Conservation (phyloP, 805 yeast genomes). For the Saccharomycopsis selenospora region DNA sequence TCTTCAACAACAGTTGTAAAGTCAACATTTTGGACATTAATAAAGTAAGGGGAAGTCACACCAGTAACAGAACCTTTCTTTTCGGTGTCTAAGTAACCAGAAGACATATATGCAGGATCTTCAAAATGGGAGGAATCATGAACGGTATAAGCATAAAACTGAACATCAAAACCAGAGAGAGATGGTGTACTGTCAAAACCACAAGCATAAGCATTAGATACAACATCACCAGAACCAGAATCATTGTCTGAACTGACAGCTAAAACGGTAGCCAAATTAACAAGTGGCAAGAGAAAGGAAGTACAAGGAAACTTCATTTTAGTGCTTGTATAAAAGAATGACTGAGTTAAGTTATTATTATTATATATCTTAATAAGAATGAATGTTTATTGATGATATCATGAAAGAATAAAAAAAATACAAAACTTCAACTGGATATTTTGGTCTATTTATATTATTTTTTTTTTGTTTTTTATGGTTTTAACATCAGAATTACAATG, state of each 20-base stretch:
- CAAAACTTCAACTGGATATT: no score
- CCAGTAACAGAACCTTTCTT: neutral
- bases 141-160: neutral
- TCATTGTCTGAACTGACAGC: neutral
- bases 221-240: neutral
- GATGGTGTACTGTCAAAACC: neutral
- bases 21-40: neutral
- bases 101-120: constrained; percentile 2
- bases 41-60: constrained; percentile 1
- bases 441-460: no score
- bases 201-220: constrained; percentile 3
- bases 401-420: no score
- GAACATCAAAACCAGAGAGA: constrained; percentile 2
- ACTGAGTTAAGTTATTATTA: no score
- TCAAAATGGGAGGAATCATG: neutral
- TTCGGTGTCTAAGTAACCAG: neutral
- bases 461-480: no score
- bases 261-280: neutral
- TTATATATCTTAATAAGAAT: no score
- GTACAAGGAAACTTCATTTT: neutral
- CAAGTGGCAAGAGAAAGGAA: neutral
- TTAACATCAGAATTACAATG: no score
- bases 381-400: no score
- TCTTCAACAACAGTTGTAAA: neutral
- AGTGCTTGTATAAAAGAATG: no score